These are phyloP conservation scores for Colletotrichum sp. DNA, from an alignment of 2,329 filamentous ascomycete species.

Conservation along the genomic window DNA sequence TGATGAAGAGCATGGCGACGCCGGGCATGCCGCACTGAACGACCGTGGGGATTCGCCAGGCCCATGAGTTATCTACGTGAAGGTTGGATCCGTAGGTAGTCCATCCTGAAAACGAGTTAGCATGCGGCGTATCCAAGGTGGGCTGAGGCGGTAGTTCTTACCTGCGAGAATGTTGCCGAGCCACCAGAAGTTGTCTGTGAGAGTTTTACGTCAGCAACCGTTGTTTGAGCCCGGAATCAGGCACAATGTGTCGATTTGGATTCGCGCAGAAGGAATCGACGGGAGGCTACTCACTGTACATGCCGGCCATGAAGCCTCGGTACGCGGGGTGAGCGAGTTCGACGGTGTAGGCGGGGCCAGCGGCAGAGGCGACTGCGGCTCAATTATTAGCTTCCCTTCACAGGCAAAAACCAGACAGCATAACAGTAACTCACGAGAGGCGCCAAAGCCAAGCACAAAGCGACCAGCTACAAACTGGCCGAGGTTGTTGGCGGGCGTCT, in stretches of 20 bases:
- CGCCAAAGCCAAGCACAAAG: conserved; percentile 58
- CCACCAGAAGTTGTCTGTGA: conserved; percentile 46
- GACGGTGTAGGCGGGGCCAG: conserved; percentile 66
- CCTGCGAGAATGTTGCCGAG: conserved; percentile 59
- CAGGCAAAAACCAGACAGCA: background rate
- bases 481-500: conserved; percentile 42
- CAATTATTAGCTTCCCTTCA: background rate
- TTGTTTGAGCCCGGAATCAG: background rate
- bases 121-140: background rate
- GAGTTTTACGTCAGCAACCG: conserved; percentile 15
- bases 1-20: conserved; percentile 64
- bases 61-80: conserved; percentile 38
- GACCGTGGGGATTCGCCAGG: conserved; percentile 66
- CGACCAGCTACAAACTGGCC: conserved; percentile 45
- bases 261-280: background rate
- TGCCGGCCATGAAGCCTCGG: conserved; percentile 58
- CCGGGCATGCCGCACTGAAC: conserved; percentile 47
- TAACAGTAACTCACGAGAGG: conserved; percentile 36
- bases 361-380: conserved; percentile 54
- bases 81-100: conserved; percentile 48
- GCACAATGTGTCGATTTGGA: background rate
- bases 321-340: conserved; percentile 69
- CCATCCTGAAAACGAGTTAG: conserved; percentile 41
- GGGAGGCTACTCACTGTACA: conserved; percentile 48
- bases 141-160: background rate